Evolutionary conservation across 2,329 filamentous ascomycete genomes (phyloP), one percentile per base, ranked within the genome.

Genomic region (Stachybotrys echinatus): DNA sequence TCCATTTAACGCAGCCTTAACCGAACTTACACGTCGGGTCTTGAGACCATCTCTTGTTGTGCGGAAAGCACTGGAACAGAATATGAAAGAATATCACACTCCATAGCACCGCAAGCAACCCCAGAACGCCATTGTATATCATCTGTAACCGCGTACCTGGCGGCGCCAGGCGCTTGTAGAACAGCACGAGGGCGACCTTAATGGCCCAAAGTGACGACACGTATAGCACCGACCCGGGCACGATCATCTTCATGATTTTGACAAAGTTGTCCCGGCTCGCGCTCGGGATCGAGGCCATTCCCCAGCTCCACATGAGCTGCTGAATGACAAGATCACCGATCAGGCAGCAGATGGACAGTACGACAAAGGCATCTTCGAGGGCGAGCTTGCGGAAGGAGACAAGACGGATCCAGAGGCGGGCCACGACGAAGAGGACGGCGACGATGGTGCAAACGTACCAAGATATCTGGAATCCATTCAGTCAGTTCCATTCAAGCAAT

Each of bases 161-260:
- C 0, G 60, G 65, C 3, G 69, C 66, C 18, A 72, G 63, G 34
- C 61, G 62, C 37, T 72, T 72, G 59, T 72, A 72, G 49, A 72
- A 71, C 2, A 72, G 42, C 7, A 72, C 68, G 4, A 72, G 57
- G 5, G 69, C 68, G 6, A 70, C 58, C 45, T 72, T 72, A 56
- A 72, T 66, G 12, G 66, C 57, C 69, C 69, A 72, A 5, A 72
- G 50, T 3, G 69, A 70, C 3, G 68, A 57, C 0, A 72, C 66
- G 43, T 72, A 72, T 3, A 72, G 62, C 2, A 65, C 60, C 2
- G 69, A 71, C 14, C 69, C 69, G 1, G 69, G 69, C 1, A 71
- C 59, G 23, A 71, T 71, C 63, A 71, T 69, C 62, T 58, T 48
- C 61, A 63, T 63, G 21, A 63, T 62, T 12, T 55, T 45, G 27